Percentiles rank a stretch among this genome's conserved stretches.
Conservation (phyloP, 1,284 basidiomycete species). For the Irpex sp. region DNA sequence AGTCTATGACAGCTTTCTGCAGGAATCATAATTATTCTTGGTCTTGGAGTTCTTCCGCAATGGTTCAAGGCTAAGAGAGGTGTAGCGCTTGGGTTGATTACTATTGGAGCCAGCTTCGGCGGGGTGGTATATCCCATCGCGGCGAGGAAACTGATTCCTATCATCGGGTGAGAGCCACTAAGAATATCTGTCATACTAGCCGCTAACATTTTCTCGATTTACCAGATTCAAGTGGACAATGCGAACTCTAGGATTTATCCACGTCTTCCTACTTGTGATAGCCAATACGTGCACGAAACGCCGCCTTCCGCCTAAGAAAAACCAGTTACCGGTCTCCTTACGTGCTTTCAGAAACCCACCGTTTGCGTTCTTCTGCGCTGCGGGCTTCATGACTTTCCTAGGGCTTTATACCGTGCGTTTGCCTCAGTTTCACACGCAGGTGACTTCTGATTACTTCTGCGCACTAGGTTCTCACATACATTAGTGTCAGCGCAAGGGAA, state of each 20-base stretch:
- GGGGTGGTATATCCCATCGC: constrained; percentile 23
- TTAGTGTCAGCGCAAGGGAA: constrained; percentile 37
- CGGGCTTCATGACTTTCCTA: constrained; percentile 46
- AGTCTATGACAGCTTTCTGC: constrained; percentile 1
- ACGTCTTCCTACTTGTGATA: background rate
- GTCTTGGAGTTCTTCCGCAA: constrained; percentile 12
- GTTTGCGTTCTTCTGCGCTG: constrained; percentile 40
- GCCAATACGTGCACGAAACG: constrained; percentile 34
- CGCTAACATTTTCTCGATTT: background rate
- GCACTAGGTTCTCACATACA: constrained; percentile 43
- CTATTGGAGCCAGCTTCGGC: constrained; percentile 22
- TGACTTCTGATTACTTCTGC: background rate
- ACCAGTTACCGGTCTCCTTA: constrained; percentile 44
- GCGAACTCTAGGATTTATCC: constrained; percentile 11
- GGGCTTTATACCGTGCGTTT: constrained; percentile 50
- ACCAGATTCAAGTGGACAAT: constrained; percentile 11
- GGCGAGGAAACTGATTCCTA: constrained; percentile 7
- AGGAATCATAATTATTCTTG: constrained; percentile 5
- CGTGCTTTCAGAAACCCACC: constrained; percentile 42
- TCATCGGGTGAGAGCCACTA: constrained; percentile 7
- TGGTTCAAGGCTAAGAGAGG: constrained; percentile 15
- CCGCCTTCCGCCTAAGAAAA: constrained; percentile 45
- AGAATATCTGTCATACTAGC: background rate
- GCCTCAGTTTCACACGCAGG: background rate
- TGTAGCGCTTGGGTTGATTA: constrained; percentile 9